Percentiles rank a stretch among this genome's conserved stretches.
Evolutionary conservation across 305 asterid genomes (phyloP).

Genomic region (Euphrasia arctica): DNA sequence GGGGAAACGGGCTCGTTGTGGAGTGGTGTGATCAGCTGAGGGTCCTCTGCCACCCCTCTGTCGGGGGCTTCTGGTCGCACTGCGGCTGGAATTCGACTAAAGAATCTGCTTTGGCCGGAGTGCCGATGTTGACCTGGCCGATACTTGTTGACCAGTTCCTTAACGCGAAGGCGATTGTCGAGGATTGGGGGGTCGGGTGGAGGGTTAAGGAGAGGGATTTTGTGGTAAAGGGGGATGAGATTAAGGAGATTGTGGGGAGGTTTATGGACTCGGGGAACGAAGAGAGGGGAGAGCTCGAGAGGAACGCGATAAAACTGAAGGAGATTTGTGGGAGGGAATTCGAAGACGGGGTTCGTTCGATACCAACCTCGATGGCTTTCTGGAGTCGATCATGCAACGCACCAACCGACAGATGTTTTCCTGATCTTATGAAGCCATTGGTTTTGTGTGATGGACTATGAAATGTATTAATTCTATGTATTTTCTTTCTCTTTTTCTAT

Average conservation of each 20-base stretch:
- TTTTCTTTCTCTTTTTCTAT: no score
- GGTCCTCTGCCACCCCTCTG: slow-evolving; percentile 44
- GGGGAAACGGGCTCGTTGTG: slow-evolving; percentile 45
- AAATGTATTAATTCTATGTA: slow-evolving; percentile 29
- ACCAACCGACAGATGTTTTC: no score
- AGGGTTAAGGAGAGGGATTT: slow-evolving; percentile 33
- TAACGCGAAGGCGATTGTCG: slow-evolving; percentile 43
- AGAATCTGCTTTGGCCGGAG: slow-evolving; percentile 39
- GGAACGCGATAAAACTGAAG: slow-evolving; percentile 29
- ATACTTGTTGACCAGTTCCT: slow-evolving; percentile 41
- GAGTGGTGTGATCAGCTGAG: slow-evolving; percentile 59
- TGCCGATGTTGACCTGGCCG: slow-evolving; percentile 47
- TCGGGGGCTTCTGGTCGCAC: slow-evolving; percentile 60
- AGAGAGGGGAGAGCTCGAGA: slow-evolving; percentile 32
- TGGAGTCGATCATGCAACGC: slow-evolving; percentile 2
- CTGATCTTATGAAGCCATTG: no score
- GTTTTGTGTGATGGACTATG: no score
- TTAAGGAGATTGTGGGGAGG: slow-evolving; percentile 33
- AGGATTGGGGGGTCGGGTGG: slow-evolving; percentile 62
- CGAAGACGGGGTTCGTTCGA: slow-evolving; percentile 21
- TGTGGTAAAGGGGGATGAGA: slow-evolving; percentile 34
- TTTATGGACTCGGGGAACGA: slow-evolving; percentile 39
- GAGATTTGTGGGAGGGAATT: slow-evolving; percentile 30
- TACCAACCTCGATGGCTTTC: slow-evolving; percentile 28
- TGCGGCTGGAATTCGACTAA: slow-evolving; percentile 66